Base-by-base conservation (phyloP, 2,329 filamentous ascomycete genomes). In the Helicocarpus griseus region DNA sequence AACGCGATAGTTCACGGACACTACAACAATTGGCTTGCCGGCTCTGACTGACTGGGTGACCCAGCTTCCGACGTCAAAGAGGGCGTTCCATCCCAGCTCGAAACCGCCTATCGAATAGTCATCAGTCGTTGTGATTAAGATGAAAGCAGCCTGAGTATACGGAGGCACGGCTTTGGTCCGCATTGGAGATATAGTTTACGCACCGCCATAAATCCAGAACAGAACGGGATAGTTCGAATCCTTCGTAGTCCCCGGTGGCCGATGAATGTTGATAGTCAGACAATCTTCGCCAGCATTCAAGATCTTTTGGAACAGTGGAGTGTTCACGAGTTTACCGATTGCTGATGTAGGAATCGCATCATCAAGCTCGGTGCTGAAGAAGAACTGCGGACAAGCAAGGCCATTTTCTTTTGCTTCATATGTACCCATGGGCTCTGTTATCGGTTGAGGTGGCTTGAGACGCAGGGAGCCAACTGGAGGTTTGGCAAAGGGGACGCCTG, bases 1-100 rank as follows among this genome's bases (percentile, higher is more conserved):
- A 0, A 87, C 72, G 1, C 86, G 82, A 68, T 94, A 90, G 69
- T 89, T 90, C 61, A 90, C 81, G 0, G 83, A 78, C 0, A 91
- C 86, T 50, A 83, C 87, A 44, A 94, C 69, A 55, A 91, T 81
- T 0, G 84, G 82, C 67, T 86, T 80, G 29, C 74, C 74, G 49
- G 77, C 58, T 0, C 60, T 56, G 11, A 77, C 67, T 1, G 75
- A 75, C 40, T 60, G 57, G 5, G 54, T 53, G 1, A 71, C 66
- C 36, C 70, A 53, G 14, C 56, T 55, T 0, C 57, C 54, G 0
- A 67, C 69, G 53, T 72, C 64, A 41, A 71, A 72, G 51, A 61
- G 62, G 9, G 60, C 46, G 11, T 64, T 66, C 8, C 84, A 85
- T 6, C 78, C 67, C 3, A 65, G 50, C 53, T 69, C 66, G 41